Evolutionary conservation across 2,329 filamentous ascomycete species (phyloP).

Genomic region (Alternaria solani): DNA sequence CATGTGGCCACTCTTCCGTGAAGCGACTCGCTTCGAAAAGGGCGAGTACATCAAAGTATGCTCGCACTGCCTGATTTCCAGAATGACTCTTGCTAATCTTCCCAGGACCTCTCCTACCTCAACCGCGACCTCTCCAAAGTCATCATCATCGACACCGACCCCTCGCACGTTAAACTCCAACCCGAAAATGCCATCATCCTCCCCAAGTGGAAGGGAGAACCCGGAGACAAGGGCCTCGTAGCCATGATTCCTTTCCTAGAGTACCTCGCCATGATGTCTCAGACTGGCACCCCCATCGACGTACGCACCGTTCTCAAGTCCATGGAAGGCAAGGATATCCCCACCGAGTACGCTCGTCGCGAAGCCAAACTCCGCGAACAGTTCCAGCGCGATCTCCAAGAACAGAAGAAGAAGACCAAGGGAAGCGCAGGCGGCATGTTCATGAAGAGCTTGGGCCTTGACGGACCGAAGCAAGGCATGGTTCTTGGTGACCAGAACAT

Average conservation of each 20-base stretch:
- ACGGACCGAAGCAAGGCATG: constrained; percentile 65
- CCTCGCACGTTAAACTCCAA: constrained; percentile 82
- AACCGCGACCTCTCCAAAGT: constrained; percentile 96
- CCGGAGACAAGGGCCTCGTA: constrained; percentile 85
- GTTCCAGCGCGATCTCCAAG: constrained; percentile 79
- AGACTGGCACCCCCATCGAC: constrained; percentile 72
- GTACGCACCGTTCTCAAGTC: constrained; percentile 86
- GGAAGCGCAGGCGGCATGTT: constrained; percentile 73
- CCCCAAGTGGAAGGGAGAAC: constrained; percentile 86
- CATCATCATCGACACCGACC: constrained; percentile 89
- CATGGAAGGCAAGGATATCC: constrained; percentile 88
- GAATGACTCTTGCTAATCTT: constrained; percentile 19
- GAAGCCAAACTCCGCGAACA: constrained; percentile 86
- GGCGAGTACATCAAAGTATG: constrained; percentile 94
- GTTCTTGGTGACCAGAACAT: constrained; percentile 64
- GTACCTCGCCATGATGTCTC: constrained; percentile 87
- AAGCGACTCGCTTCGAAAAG: constrained; percentile 96
- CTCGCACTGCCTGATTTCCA: background rate
- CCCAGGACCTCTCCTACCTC: constrained; percentile 91
- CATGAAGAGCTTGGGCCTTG: constrained; percentile 78
- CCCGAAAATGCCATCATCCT: constrained; percentile 97
- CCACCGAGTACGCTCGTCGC: constrained; percentile 85
- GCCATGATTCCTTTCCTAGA: constrained; percentile 95
- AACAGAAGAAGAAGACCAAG: constrained; percentile 69
- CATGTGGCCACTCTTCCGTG: constrained; percentile 91